Base-by-base conservation (phyloP, 2,329 filamentous ascomycete species). In the Didymosphaeria variabile region DNA sequence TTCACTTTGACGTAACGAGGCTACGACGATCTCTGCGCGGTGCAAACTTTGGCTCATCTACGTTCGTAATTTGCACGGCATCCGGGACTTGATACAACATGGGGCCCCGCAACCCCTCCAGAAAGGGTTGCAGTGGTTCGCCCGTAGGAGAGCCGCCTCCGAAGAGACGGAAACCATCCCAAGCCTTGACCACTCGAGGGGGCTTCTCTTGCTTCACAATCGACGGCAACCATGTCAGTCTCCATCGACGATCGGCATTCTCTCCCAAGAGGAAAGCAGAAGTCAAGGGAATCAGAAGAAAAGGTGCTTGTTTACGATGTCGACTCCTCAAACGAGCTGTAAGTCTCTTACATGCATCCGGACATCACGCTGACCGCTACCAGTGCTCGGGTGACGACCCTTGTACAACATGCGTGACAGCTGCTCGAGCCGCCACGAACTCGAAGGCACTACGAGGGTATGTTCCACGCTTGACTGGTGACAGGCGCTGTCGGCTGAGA, bases 341-440 rank as follows among this genome's bases (percentile, higher is more conserved):
- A 57, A 21, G 63, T 34, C 12, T 49, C 17, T 29, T 13, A 5
- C 40, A n/a, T 38, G 34, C 3, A 9, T 42, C 2, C 19, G 12
- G 17, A 8, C 8, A 13, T 4, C 31, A 12, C 29, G 51, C 64
- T 58, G 8, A 56, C 29, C 17, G 6, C 15, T 15, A 2, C 13
- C 17, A 68, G 66, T 68, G 66, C 54, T 68, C 66, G 32, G 66
- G 66, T 17, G 64, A 68, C 12, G 62, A 66, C 26, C 66, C 66
- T 6, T 66, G 66, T 45, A 68, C 66, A 52, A 65, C 60, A 13
- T 68, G 66, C 52, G 51, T 63, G 15, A 21, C 45, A 23, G 61
- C 60, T 38, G 62, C 60, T 21, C 58, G 53, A 26, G 61, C 64
- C 19, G 60, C 60, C 19, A 53, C 54, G 5, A 58, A 63, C 12